Conservation (phyloP, 768 basidiomycete species). For the Pisolithus albus region DNA sequence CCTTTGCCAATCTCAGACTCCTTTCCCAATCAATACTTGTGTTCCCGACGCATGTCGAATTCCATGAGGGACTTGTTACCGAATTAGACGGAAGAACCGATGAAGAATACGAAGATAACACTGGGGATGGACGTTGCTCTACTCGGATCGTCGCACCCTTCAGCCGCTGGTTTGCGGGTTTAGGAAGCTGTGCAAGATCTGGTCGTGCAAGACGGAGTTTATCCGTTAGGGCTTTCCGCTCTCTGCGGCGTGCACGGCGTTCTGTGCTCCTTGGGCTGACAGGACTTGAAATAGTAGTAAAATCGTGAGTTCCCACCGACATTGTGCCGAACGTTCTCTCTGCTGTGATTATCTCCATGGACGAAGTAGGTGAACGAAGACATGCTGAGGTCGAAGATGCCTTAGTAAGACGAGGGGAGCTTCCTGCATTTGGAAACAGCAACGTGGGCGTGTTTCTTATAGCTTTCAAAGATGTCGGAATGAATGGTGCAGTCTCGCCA, state of each 20-base stretch:
- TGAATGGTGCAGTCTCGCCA: too few relatives aligned
- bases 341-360: not conserved
- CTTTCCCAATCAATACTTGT: conserved; percentile 22
- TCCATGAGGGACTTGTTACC: too few relatives aligned
- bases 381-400: conserved; percentile 1
- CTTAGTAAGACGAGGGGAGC: not conserved
- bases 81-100: not conserved
- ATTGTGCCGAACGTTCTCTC: not conserved
- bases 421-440: conserved; percentile 9
- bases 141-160: conserved; percentile 1
- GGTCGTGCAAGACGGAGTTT: conserved; percentile 40
- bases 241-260: conserved; percentile 14
- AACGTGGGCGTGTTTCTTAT: not conserved
- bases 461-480: not conserved
- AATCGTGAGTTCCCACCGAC: not conserved
- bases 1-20: conserved; percentile 17
- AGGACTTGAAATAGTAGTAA: not conserved
- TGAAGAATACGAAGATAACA: not conserved
- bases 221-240: conserved; percentile 27
- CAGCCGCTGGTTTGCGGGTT: conserved; percentile 19
- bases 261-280: conserved; percentile 15
- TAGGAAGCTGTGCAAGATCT: conserved; percentile 29
- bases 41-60: conserved; percentile 4
- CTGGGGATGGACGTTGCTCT: not conserved
- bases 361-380: not conserved